A percentile compares a stretch with the other conserved stretches of the same genome.
Evolutionary conservation across 2,329 filamentous ascomycete species (phyloP).

Genomic region (Colletotrichum sansevieriae): DNA sequence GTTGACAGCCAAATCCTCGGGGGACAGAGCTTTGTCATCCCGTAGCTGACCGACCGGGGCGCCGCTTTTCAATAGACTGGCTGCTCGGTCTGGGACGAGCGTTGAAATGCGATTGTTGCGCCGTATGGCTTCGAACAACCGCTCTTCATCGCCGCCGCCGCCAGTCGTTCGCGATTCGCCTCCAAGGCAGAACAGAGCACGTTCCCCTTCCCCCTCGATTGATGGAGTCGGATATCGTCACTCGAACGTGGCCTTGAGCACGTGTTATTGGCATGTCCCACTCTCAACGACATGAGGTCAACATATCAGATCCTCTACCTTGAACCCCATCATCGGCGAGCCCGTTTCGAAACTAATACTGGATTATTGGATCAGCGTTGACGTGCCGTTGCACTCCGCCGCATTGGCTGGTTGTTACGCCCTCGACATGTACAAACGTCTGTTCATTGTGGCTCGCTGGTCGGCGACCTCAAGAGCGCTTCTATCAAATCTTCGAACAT

Average conservation of each 20-base stretch:
- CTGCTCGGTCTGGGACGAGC: constrained; percentile 36
- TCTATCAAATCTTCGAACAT: constrained; percentile 33
- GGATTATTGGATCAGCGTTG: constrained; percentile 31
- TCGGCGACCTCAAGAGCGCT: constrained; percentile 41
- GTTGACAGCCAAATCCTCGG: constrained; percentile 12
- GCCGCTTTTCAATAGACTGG: constrained; percentile 26
- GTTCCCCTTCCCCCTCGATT: constrained; percentile 6
- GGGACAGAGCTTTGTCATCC: constrained; percentile 6
- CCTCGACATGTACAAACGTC: constrained; percentile 20
- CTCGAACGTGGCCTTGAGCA: background rate
- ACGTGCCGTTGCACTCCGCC: constrained; percentile 33
- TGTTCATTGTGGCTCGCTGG: constrained; percentile 31
- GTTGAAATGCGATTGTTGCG: constrained; percentile 11
- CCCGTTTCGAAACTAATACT: constrained; percentile 30
- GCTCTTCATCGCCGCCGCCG: constrained; percentile 9
- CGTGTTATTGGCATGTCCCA: constrained; percentile 34
- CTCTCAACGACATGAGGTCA: constrained; percentile 33
- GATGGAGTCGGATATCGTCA: constrained; percentile 27
- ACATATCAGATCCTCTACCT: constrained; percentile 28
- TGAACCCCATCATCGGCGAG: constrained; percentile 25
- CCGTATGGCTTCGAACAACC: background rate
- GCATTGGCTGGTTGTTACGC: constrained; percentile 38
- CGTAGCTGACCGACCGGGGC: constrained; percentile 12
- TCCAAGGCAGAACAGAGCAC: constrained; percentile 16
- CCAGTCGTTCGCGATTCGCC: background rate